Base-by-base conservation (phyloP, 371 early-diverging fungal genomes). In the Nematocida sp. region DNA sequence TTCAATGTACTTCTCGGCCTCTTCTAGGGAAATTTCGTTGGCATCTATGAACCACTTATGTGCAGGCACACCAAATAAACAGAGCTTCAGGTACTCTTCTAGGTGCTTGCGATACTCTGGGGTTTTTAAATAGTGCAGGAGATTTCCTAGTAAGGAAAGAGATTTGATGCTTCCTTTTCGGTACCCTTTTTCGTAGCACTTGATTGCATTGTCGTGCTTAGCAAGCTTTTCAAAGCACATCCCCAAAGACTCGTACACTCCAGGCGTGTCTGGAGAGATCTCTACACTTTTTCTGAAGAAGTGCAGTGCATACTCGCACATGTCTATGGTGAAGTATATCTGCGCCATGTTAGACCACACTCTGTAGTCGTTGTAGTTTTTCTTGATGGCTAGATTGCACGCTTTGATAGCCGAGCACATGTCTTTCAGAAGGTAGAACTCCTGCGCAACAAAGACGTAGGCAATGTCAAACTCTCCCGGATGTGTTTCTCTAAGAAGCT, bases 401-500 rank as follows among this genome's bases (percentile, higher is more conserved):
- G 91, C 88, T 75, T 91, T 89, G 2, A 93, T 87, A 1, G 94
- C 94, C 8, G 90, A 89, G 31, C 87, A 85, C 1, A 88, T 86
- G 63, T 91, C 90, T 63, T 90, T 91, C 80, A 90, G 60, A 77
- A 94, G 92, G 51, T 94, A 83, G 70, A 91, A 93, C 79, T 93
- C 93, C 78, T 95, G 94, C 1, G 95, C 96, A 76, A 95, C 84
- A 63, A 96, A 84, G 0, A 90, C 91, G 89, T 92, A 93, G 0
- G 90, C 91, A 2, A 88, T 84, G 37, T 88, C 80, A 78, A 88
- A 90, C 57, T 85, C 85, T 27, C 87, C 85, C 15, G 48, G 43
- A 34, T 17, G 38, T 65, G 91, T 86, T 54, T 94, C 85, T 78
- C 88, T 85, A 3, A 91, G 75, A 0, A 93, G 91, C 17, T 88